These are phyloP conservation scores for Phialocephala sp. DNA, from an alignment of 2,329 filamentous ascomycete species.

Conservation along the genomic window DNA sequence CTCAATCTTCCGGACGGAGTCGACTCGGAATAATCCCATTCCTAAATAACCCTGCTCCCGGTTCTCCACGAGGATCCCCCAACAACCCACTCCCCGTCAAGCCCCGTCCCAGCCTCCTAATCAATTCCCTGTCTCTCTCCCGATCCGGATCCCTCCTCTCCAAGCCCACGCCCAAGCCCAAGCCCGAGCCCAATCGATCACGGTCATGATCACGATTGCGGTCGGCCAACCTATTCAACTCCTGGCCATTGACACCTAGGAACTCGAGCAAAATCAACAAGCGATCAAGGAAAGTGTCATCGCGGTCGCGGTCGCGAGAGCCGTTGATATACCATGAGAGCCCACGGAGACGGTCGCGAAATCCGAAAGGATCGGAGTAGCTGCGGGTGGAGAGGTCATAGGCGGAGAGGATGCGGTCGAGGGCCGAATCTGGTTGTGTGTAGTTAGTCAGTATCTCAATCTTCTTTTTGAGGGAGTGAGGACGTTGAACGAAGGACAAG, in stretches of 20 bases:
- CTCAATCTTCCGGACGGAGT: too few relatives aligned
- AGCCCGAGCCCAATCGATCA: not conserved
- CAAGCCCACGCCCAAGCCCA: not conserved
- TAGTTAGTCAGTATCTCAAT: not conserved
- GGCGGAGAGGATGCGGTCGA: constrained; percentile 24
- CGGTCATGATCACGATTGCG: not conserved
- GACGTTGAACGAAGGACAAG: not conserved
- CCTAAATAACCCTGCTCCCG: too few relatives aligned
- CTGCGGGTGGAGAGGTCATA: constrained; percentile 14
- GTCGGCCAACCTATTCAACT: not conserved
- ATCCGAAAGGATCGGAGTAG: not conserved
- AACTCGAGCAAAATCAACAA: constrained; percentile 21
- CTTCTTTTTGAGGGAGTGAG: too few relatives aligned
- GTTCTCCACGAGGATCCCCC: too few relatives aligned
- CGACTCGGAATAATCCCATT: too few relatives aligned
- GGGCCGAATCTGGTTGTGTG: constrained; percentile 1
- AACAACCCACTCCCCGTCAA: too few relatives aligned
- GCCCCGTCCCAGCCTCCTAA: too few relatives aligned
- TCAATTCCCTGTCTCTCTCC: not conserved
- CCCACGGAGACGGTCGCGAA: not conserved
- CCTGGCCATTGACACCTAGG: constrained; percentile 16
- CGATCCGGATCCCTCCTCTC: not conserved
- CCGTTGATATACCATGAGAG: not conserved
- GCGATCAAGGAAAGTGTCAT: not conserved
- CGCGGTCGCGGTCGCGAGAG: not conserved